Evolutionary conservation across 495 filamentous ascomycete genomes (phyloP), one percentile per base, ranked within the genome.

Genomic region (Halenospora varia): DNA sequence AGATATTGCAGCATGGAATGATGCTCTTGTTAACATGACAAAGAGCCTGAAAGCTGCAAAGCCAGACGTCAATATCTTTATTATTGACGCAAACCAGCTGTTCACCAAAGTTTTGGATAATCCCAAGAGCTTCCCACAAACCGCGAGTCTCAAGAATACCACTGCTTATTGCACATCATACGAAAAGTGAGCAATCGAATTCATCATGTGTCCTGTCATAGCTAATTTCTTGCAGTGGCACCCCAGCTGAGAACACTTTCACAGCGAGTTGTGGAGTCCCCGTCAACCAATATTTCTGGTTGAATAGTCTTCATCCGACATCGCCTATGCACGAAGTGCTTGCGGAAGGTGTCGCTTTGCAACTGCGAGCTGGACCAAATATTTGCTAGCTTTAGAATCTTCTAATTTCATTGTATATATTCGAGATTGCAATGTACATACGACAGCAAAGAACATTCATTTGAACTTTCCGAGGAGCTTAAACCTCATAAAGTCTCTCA

Each of bases 201-300:
- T 22, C 42, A 25, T 17, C 44, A 23, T 18, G 48, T 40, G 19
- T 18, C 39, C 40, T 15, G 20, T 1, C 20, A 6, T 44, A 20
- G 41, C 39, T 67, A 20, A 64, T 59, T 6, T 45, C 40, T 10
- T 51, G 44, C 57, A 82, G 79, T 67, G 82, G 82, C 0, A 85
- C 83, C 4, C 76, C 79, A 6, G 71, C 64, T 9, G 66, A 70
- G 55, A 66, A 80, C 29, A 77, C 74, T 2, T 71, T 74, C n/a
- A 69, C 74, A 44, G 58, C 71, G 2, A 74, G 68, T 49, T 87
- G 82, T 60, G 65, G 69, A 10, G 57, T 78, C 24, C 68, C 77
- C 0, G 79, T 86, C 2, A 75, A 85, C 51, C 66, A 85, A 57
- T 87, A 85, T 62, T 82, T 86, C 59, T 86, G 82, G 84, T 66